These are phyloP conservation scores for Trichoderma sp. DNA, from an alignment of 2,329 filamentous ascomycete species.

Conservation along the genomic window DNA sequence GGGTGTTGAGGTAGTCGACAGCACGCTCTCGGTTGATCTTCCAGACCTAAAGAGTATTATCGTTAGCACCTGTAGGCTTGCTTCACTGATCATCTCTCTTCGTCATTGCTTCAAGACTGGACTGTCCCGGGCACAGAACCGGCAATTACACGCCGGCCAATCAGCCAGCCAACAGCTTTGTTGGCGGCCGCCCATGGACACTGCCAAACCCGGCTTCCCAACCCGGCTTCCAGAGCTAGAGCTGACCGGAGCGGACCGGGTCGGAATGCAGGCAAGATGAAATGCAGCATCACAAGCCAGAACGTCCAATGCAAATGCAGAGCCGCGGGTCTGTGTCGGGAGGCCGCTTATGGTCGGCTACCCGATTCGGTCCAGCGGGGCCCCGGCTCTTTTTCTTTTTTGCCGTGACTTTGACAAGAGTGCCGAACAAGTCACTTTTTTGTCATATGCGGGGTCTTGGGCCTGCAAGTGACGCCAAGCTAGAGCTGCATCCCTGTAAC, in stretches of 20 bases:
- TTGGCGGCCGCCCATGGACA: not conserved
- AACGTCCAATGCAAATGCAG: not conserved
- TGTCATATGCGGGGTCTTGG: not conserved
- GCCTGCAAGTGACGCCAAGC: constrained; percentile 4
- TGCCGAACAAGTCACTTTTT: not conserved
- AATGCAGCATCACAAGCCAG: constrained; percentile 1
- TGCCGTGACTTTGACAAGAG: constrained; percentile 1
- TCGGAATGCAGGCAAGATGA: not conserved
- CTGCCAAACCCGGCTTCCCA: not conserved
- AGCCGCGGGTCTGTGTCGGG: not conserved
- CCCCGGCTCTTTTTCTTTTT: not conserved
- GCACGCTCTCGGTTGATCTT: constrained; percentile 99
- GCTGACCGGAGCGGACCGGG: constrained; percentile 20
- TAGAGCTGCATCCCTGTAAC: constrained; percentile 10
- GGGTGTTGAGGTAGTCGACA: constrained; percentile 98
- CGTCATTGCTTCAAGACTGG: not conserved
- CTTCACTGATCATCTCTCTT: not conserved
- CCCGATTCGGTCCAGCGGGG: constrained; percentile 16
- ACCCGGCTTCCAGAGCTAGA: not conserved
- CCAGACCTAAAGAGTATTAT: constrained; percentile 73
- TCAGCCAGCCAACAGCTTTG: not conserved
- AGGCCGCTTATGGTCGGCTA: constrained; percentile 22
- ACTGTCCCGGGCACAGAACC: not conserved
- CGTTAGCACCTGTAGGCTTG: constrained; percentile 31
- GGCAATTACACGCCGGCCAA: not conserved